These are phyloP conservation scores for Macrocystidia cucumis DNA, from an alignment of 1,284 basidiomycete genomes.

Conservation along the genomic window DNA sequence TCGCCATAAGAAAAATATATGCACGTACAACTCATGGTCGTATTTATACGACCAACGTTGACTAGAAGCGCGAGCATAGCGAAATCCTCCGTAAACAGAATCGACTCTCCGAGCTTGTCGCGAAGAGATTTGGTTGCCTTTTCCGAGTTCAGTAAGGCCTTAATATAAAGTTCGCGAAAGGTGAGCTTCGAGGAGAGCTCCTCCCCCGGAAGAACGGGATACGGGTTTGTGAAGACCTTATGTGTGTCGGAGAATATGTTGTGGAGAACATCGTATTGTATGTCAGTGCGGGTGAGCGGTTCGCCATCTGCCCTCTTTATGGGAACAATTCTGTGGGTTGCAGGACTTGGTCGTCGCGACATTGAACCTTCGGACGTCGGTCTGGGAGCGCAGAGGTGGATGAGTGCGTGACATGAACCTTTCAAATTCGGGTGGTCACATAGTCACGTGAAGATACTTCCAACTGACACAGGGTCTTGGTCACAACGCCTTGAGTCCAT, in stretches of 20 bases:
- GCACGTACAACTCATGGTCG: slow-evolving; percentile 75
- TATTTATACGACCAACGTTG: slow-evolving; percentile 78
- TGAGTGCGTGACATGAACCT: no score
- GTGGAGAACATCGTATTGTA: slow-evolving; percentile 71
- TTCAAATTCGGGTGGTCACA: no score
- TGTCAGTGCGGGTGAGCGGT: slow-evolving; percentile 54
- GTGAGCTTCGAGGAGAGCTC: slow-evolving; percentile 35
- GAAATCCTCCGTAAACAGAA: slow-evolving; percentile 67
- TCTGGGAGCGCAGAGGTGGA: no score
- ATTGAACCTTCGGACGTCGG: no score
- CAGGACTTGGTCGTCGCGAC: slow-evolving; percentile 26
- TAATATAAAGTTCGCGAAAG: slow-evolving; percentile 74
- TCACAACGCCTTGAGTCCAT: no score
- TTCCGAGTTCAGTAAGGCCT: slow-evolving; percentile 58
- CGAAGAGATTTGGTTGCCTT: slow-evolving; percentile 51
- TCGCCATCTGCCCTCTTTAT: slow-evolving; percentile 58
- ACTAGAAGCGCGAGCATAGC: slow-evolving; percentile 71
- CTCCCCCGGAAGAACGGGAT: slow-evolving; percentile 41
- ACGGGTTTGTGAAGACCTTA: slow-evolving; percentile 61
- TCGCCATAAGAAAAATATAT: slow-evolving; percentile 7
- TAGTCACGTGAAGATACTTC: no score
- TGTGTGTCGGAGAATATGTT: slow-evolving; percentile 53
- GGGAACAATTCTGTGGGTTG: slow-evolving; percentile 23
- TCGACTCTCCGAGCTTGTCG: slow-evolving; percentile 63
- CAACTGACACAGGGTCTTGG: no score